Evolutionary conservation across 1,139 yeast species (phyloP).

Genomic region (Debaryomycetaceae sp.): DNA sequence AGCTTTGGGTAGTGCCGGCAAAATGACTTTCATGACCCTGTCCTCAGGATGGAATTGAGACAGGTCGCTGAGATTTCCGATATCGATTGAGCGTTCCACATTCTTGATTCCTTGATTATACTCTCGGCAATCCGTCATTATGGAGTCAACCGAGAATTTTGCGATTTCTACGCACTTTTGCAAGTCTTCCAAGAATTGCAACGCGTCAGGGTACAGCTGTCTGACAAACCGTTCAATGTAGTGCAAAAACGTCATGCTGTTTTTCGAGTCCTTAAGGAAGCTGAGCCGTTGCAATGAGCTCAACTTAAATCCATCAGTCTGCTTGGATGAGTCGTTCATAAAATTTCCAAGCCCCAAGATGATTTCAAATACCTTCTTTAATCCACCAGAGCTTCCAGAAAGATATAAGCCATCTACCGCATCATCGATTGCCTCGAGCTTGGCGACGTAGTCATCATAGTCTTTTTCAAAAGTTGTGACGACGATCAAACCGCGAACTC

Average conservation of each 20-base stretch:
- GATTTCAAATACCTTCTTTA: slow-evolving; percentile 60
- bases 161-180: slow-evolving; percentile 48
- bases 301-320: slow-evolving; percentile 71
- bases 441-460: slow-evolving; percentile 52
- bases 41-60: slow-evolving; percentile 69
- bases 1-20: slow-evolving; percentile 60
- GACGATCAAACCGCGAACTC: slow-evolving; percentile 60
- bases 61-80: slow-evolving; percentile 68
- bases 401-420: slow-evolving; percentile 53
- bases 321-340: slow-evolving; percentile 72
- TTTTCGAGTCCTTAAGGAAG: slow-evolving; percentile 68
- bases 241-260: slow-evolving; percentile 69
- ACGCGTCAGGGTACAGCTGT: slow-evolving; percentile 55
- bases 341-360: slow-evolving; percentile 76
- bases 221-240: slow-evolving; percentile 68
- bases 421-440: slow-evolving; percentile 51
- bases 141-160: slow-evolving; percentile 58
- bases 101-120: slow-evolving; percentile 49
- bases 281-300: slow-evolving; percentile 65
- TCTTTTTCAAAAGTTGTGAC: slow-evolving; percentile 58
- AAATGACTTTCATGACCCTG: slow-evolving; percentile 47
- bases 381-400: slow-evolving; percentile 45
- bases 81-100: slow-evolving; percentile 61
- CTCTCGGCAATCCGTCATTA: slow-evolving; percentile 50
- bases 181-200: slow-evolving; percentile 49